Evolutionary conservation across 768 basidiomycete genomes (phyloP), one percentile per base, ranked within the genome.

Genomic region (Termitomyces sp.): DNA sequence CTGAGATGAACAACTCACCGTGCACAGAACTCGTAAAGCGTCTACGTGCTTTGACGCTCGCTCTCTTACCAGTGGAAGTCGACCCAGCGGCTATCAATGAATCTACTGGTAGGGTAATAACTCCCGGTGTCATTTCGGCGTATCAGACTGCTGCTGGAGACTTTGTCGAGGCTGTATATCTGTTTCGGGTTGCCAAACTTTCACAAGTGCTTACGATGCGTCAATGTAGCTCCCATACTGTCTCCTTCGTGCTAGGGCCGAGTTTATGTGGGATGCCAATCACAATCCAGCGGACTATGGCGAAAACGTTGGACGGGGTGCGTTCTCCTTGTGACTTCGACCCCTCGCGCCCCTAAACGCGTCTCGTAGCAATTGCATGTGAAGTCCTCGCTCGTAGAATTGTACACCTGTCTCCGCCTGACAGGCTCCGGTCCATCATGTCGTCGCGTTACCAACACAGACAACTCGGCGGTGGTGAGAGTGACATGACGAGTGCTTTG

Each of bases 101-200:
- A 38, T 85, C 94, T 0, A 94, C 91, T 0, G 91, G 88, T 72
- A 83, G 92, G 60, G 80, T 95, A 55, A 91, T 96, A 48, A 95
- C 93, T 0, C 89, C 89, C 0, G 78, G 80, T 55, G 91, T 96
- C 49, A 83, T 98, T 60, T 77, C 79, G 45, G 86, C 94, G 1
- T 98, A 88, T 68, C 81, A 79, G 32, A 83, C 83, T 54, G 89
- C 92, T 29, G 95, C 91, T 8, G 96, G 96, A 6, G 94, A 96
- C 73, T 95, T 95, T 70, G 72, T 79, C 17, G 91, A 94, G 69
- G 91, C 92, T 31, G 92, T 95, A 68, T 65, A 87, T 60, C 10
- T 9, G 5, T 31, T 57, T 29, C 15, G 29, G 9, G 17, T 20
- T 34, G n/a, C n/a, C 31, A n/a, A n/a, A 2, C 29, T 51, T 11